Evolutionary conservation across 306 rosid species (phyloP), one percentile per base, ranked within the genome.

Genomic region (Ziziphus jujuba): DNA sequence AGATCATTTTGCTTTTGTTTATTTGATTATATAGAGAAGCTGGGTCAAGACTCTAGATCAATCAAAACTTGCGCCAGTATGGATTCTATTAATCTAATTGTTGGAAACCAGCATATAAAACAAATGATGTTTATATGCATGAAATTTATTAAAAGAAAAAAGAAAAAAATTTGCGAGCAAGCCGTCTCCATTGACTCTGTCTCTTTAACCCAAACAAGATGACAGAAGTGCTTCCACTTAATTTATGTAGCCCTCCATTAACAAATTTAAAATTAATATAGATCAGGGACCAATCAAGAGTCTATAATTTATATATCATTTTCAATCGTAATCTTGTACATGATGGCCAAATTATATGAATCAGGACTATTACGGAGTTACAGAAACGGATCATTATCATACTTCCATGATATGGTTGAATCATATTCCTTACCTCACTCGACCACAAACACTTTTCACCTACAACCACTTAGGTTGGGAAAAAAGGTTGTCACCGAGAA

Each of bases 261-360:
- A 53, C 80, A 66, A 35, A 65, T 23, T 21, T 35, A 77, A 70
- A 71, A 59, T 52, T 13, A 47, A 28, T 48, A 67, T 4, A 6
- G 11, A 77, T 51, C 47, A 69, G 79, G 61, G 81, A 43, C 81
- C 33, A 10, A 19, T 79, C 79, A 76, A 77, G 52, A 17, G 79
- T 78, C 67, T 71, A 9, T 21, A 31, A 38, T 34, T 73, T 14
- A 64, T 25, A 49, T 33, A 21, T 55, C 36, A 35, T 44, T 60
- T 66, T 63, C 31, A 43, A 76, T 53, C 65, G 49, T 35, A 61
- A 31, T 60, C 19, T 17, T 10, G 0, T 35, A 62, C 9, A 55
- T 62, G 7, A 9, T 0, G 51, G 1, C 8, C 66, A 40, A 66
- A 69, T 80, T 67, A 63, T 55, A 67, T 72, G 77, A 81, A 73